These are phyloP conservation scores for Cydonia oblonga DNA, from an alignment of 331 rosid species.

Conservation along the genomic window DNA sequence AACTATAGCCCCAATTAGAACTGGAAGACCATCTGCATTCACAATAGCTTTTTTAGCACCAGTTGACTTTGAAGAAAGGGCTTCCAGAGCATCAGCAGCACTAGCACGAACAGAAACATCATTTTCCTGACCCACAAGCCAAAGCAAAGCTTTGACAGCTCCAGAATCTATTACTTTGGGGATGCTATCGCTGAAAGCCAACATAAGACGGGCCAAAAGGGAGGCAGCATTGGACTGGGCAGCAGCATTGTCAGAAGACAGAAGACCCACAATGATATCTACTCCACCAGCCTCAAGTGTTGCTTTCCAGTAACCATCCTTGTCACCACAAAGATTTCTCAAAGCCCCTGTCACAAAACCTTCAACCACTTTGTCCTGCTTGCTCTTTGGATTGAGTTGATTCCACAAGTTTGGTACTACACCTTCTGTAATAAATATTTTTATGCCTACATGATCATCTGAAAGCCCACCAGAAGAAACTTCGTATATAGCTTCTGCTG, in stretches of 20 bases:
- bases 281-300: slow-evolving; percentile 95
- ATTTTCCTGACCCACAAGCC: slow-evolving; percentile 70
- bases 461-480: slow-evolving; percentile 89
- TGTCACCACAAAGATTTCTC: slow-evolving; percentile 93
- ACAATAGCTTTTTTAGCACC: slow-evolving; percentile 68
- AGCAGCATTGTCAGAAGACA: slow-evolving; percentile 77
- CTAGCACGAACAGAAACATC: slow-evolving; percentile 85
- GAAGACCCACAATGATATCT: slow-evolving; percentile 79
- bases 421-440: slow-evolving; percentile 90
- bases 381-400: slow-evolving; percentile 63
- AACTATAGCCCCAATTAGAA: slow-evolving; percentile 88
- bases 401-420: slow-evolving; percentile 93
- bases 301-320: slow-evolving; percentile 89
- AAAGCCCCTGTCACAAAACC: slow-evolving; percentile 93
- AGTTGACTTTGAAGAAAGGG: slow-evolving; percentile 72
- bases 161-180: slow-evolving; percentile 88
- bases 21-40: slow-evolving; percentile 54
- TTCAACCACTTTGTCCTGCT: slow-evolving; percentile 79
- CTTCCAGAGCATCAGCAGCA: slow-evolving; percentile 98
- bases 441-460: slow-evolving; percentile 85
- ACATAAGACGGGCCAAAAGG: slow-evolving; percentile 79
- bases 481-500: slow-evolving; percentile 92
- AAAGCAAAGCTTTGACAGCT: slow-evolving; percentile 78
- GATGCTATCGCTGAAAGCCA: slow-evolving; percentile 89
- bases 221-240: slow-evolving; percentile 97